phyloP scores from a whole-genome alignment of 228 moss, liverwort and hornwort species.

The Sphagnum fallax region DNA sequence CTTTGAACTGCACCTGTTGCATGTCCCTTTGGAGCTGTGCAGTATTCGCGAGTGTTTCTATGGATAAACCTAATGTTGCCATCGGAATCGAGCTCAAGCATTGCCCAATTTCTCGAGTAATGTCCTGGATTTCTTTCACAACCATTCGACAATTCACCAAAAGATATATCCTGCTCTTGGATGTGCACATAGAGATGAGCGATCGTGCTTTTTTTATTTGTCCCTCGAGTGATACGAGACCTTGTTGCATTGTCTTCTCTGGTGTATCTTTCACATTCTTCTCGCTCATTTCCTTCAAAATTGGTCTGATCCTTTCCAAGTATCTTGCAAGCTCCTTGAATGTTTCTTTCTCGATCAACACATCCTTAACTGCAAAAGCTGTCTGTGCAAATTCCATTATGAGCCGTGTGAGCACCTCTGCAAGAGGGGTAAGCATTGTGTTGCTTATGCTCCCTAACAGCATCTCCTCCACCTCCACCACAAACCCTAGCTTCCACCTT shows the following conservation, averaged over 20 bases:
- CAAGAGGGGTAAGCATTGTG: conserved; percentile 41
- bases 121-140: conserved; percentile 72
- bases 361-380: conserved; percentile 53
- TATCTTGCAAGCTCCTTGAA: conserved; percentile 56
- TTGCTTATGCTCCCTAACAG: conserved; percentile 54
- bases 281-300: conserved; percentile 50
- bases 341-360: conserved; percentile 63
- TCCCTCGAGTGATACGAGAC: conserved; percentile 49
- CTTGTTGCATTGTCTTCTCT: conserved; percentile 39
- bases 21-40: conserved; percentile 55
- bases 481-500: too few species aligned
- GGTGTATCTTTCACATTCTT: conserved; percentile 54
- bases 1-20: conserved; percentile 64
- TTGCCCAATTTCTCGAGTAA: conserved; percentile 59
- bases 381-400: conserved; percentile 45
- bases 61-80: conserved; percentile 49
- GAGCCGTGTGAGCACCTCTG: conserved; percentile 72
- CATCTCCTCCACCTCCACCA: conserved; percentile 20
- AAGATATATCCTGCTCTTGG: conserved; percentile 69
- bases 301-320: conserved; percentile 53
- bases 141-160: conserved; percentile 61
- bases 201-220: conserved; percentile 41
- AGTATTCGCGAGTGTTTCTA: conserved; percentile 45
- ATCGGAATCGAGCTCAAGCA: conserved; percentile 62
- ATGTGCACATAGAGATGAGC: conserved; percentile 46